These are phyloP conservation scores for Pythium biforme DNA, from an alignment of 352 stramenopile species.

Conservation along the genomic window DNA sequence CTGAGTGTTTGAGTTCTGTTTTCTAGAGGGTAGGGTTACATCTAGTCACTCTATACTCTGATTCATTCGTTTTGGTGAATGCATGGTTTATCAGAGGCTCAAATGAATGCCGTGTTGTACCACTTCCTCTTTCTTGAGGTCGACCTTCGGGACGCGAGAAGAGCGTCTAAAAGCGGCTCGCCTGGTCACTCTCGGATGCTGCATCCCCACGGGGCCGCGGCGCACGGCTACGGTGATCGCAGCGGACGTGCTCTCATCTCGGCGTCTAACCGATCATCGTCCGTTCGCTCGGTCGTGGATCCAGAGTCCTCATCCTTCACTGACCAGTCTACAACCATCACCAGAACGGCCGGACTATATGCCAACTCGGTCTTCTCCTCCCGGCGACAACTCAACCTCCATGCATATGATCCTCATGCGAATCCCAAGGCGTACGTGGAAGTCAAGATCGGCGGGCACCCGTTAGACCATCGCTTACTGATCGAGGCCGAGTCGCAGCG, in stretches of 20 bases:
- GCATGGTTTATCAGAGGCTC: background rate
- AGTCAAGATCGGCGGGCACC: conserved; percentile 76
- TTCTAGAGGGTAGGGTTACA: conserved; percentile 16
- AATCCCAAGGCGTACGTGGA: conserved; percentile 40
- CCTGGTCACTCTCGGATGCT: background rate
- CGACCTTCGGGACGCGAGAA: background rate
- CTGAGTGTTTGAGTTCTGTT: conserved; percentile 6
- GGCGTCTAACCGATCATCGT: background rate
- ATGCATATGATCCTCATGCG: conserved; percentile 43
- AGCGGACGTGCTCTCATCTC: background rate
- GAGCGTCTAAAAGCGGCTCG: background rate
- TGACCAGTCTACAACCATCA: background rate
- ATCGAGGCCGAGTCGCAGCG: conserved; percentile 25
- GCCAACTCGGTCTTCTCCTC: conserved; percentile 10
- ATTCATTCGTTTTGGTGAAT: background rate
- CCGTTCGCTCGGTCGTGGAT: background rate
- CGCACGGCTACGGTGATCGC: background rate
- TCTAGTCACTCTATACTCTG: background rate
- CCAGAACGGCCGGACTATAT: background rate
- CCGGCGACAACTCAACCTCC: conserved; percentile 50
- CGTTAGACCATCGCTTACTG: conserved; percentile 54
- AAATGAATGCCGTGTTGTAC: background rate
- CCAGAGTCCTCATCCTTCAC: background rate
- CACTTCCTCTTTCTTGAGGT: background rate
- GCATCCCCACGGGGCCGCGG: background rate